These are phyloP conservation scores for Vigna unguiculata DNA, from an alignment of 306 rosid species.

Conservation along the genomic window DNA sequence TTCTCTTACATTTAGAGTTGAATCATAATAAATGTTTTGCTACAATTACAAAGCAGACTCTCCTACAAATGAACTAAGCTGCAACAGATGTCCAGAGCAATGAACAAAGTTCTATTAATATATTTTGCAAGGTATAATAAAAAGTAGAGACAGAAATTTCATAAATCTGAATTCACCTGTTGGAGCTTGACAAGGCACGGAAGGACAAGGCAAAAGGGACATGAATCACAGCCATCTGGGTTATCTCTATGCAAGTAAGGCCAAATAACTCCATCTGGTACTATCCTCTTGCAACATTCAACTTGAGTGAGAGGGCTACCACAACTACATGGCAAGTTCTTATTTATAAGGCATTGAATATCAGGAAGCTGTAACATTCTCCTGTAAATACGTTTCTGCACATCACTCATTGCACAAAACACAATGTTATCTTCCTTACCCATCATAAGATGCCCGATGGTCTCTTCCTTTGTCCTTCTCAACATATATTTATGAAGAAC, in stretches of 20 bases:
- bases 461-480: conserved; percentile 94
- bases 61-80: conserved; percentile 24
- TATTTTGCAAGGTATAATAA: conserved; percentile 32
- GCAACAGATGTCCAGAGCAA: conserved; percentile 16
- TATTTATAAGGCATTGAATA: conserved; percentile 84
- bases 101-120: conserved; percentile 26
- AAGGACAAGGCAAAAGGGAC: conserved; percentile 94
- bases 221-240: conserved; percentile 93
- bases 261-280: conserved; percentile 86
- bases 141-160: conserved; percentile 28
- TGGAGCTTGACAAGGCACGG: conserved; percentile 98
- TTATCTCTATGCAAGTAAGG: conserved; percentile 87
- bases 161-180: conserved; percentile 67
- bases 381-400: conserved; percentile 83
- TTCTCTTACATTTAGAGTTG: conserved; percentile 8
- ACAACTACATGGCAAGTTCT: conserved; percentile 85
- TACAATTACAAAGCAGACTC: conserved; percentile 12
- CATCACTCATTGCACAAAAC: conserved; percentile 90
- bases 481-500: conserved; percentile 88
- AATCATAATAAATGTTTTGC: conserved; percentile 36
- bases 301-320: conserved; percentile 95
- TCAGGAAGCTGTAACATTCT: conserved; percentile 96
- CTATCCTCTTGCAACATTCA: conserved; percentile 88
- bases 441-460: conserved; percentile 99
- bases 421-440: conserved; percentile 96